phyloP scores from a whole-genome alignment of 345 rosid genomes.

The Capsella bursapastoris region DNA sequence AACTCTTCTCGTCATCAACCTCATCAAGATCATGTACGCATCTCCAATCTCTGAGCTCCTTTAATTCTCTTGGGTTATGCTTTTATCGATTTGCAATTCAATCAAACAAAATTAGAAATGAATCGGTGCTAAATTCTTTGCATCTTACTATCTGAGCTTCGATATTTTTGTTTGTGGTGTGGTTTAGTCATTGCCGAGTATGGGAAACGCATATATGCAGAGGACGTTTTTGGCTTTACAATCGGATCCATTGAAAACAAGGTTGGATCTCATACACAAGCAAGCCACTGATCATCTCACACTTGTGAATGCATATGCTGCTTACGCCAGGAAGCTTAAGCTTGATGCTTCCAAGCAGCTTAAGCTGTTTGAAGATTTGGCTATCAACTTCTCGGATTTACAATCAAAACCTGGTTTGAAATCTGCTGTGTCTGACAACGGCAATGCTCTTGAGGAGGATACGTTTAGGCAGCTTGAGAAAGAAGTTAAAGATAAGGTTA shows the following conservation, averaged over 20 bases:
- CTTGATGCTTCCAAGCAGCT: slow-evolving; percentile 82
- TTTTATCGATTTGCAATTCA: neutral
- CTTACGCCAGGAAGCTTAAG: slow-evolving; percentile 95
- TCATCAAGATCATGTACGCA: slow-evolving; percentile 55
- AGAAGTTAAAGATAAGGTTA: slow-evolving; percentile 89
- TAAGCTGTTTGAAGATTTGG: slow-evolving; percentile 74
- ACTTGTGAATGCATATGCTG: slow-evolving; percentile 81
- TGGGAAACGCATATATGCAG: slow-evolving; percentile 68
- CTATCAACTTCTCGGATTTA: slow-evolving; percentile 66
- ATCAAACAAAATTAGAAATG: slow-evolving; percentile 24
- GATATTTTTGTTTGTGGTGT: neutral
- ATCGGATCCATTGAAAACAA: slow-evolving; percentile 81
- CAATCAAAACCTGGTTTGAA: slow-evolving; percentile 56
- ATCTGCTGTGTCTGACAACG: slow-evolving; percentile 52
- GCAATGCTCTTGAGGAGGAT: slow-evolving; percentile 70
- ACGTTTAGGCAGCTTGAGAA: slow-evolving; percentile 77
- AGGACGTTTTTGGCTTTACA: slow-evolving; percentile 71
- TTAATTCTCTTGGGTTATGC: neutral
- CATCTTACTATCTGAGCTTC: slow-evolving; percentile 12
- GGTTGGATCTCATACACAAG: slow-evolving; percentile 83
- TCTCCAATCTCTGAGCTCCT: slow-evolving; percentile 19
- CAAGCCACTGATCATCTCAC: slow-evolving; percentile 87
- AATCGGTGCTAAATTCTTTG: neutral
- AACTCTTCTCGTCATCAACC: slow-evolving; percentile 55
- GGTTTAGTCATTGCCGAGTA: slow-evolving; percentile 57